Conservation (phyloP, 2,329 filamentous ascomycete genomes). For the Fusarium sp. region DNA sequence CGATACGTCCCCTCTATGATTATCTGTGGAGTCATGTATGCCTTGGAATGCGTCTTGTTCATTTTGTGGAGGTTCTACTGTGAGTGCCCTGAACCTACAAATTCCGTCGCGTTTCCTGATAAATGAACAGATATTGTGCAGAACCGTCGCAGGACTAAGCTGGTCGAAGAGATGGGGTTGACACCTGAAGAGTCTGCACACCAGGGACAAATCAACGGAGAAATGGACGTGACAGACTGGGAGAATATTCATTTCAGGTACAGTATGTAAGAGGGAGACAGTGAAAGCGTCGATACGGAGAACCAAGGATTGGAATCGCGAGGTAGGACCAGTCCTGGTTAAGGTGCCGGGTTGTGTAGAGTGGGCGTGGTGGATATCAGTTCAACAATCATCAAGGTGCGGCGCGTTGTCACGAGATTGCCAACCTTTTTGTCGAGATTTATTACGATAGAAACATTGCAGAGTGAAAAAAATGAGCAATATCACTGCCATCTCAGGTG, state of each 20-base stretch:
- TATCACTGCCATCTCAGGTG: background rate
- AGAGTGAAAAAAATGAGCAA: background rate
- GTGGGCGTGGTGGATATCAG: background rate
- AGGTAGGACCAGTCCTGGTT: background rate
- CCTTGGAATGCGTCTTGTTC: background rate
- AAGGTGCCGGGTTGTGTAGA: background rate
- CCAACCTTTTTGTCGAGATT: background rate
- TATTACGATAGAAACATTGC: background rate
- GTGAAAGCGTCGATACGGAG: background rate
- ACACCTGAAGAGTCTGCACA: conserved; percentile 35
- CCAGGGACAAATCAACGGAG: conserved; percentile 44
- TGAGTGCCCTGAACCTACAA: background rate
- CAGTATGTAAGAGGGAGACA: background rate
- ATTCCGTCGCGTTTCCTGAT: background rate
- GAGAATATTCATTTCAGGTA: conserved; percentile 43
- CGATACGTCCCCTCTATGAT: background rate
- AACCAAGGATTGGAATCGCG: background rate
- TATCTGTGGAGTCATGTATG: background rate
- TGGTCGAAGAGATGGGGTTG: background rate
- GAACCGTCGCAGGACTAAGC: background rate
- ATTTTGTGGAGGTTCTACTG: background rate
- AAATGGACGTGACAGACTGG: conserved; percentile 40
- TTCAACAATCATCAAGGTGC: background rate
- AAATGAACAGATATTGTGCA: background rate
- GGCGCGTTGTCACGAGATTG: background rate